phyloP scores from a whole-genome alignment of 1,284 basidiomycete species.

The Ceratobasidium sp. region DNA sequence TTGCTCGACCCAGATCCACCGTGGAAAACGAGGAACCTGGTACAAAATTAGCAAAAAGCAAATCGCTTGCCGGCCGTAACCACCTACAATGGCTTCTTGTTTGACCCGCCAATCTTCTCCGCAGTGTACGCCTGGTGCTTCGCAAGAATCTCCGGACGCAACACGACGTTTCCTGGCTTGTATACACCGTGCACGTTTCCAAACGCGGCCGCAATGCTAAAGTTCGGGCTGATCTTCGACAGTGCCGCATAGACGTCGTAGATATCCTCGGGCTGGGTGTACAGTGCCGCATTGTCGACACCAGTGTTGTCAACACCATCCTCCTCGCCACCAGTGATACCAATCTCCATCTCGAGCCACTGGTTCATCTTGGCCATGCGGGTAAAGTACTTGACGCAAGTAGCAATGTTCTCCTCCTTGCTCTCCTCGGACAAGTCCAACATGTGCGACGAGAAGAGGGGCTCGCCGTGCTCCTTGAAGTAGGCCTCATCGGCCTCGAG shows the following conservation, averaged over 20 bases:
- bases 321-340: slow-evolving; percentile 99
- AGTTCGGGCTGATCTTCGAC: slow-evolving; percentile 87
- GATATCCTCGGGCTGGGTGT: slow-evolving; percentile 98
- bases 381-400: slow-evolving; percentile 93
- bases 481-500: slow-evolving; percentile 94
- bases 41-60: slow-evolving; percentile 6
- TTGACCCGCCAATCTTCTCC: slow-evolving; percentile 70
- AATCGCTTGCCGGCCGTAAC: neutral
- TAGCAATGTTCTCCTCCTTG: slow-evolving; percentile 96
- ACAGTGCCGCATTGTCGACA: slow-evolving; percentile 92
- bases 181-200: slow-evolving; percentile 97
- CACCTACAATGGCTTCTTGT: slow-evolving; percentile 80
- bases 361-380: slow-evolving; percentile 91
- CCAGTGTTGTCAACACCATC: slow-evolving; percentile 97
- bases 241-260: slow-evolving; percentile 90
- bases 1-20: slow-evolving; percentile 98
- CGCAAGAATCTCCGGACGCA: slow-evolving; percentile 89
- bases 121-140: slow-evolving; percentile 89
- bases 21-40: slow-evolving; percentile 98
- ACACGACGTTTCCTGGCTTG: slow-evolving; percentile 91
- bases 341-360: slow-evolving; percentile 99
- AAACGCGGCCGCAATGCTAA: slow-evolving; percentile 96
- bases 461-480: slow-evolving; percentile 87
- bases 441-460: slow-evolving; percentile 99
- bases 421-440: slow-evolving; percentile 98